A percentile compares a stretch with the other conserved stretches of the same genome.
Evolutionary conservation across 805 yeast genomes (phyloP).

Genomic region (Yarrowia sp.): DNA sequence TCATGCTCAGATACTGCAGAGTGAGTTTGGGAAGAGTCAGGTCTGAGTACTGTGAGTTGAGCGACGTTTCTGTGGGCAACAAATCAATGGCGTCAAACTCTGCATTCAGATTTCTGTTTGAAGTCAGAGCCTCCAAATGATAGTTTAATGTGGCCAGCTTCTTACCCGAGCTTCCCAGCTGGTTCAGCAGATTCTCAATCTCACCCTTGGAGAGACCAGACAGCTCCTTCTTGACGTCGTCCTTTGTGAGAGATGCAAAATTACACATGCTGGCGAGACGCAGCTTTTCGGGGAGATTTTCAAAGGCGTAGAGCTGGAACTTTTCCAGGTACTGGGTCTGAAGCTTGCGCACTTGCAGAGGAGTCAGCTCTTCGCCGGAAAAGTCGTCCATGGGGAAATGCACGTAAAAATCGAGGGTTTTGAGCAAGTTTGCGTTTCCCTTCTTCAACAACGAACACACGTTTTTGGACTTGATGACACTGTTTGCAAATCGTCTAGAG

Average conservation of each 20-base stretch:
- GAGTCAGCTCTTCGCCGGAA: conserved; percentile 35
- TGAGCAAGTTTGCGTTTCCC: background rate
- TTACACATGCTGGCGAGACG: background rate
- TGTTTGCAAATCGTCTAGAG: conserved; percentile 41
- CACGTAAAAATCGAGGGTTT: conserved; percentile 34
- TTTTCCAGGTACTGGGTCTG: background rate
- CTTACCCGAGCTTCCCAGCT: conserved; percentile 8
- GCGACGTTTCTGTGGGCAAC: conserved; percentile 25
- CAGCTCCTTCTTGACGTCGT: conserved; percentile 27
- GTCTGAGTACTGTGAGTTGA: conserved; percentile 21
- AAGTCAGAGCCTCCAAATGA: background rate
- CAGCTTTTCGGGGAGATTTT: background rate
- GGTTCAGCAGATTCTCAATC: background rate
- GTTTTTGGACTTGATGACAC: conserved; percentile 36
- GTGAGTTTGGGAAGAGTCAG: conserved; percentile 32
- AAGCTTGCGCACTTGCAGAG: background rate
- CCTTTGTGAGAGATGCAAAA: conserved; percentile 29
- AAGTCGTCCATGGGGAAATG: conserved; percentile 46
- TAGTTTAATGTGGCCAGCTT: background rate
- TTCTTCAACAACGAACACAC: conserved; percentile 31
- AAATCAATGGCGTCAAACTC: conserved; percentile 6
- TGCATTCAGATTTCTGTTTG: conserved; percentile 8
- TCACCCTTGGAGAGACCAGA: background rate
- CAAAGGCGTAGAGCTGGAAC: conserved; percentile 14
- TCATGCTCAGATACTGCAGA: conserved; percentile 35